A percentile compares a stretch with the other conserved stretches of the same genome.
Conservation (phyloP, 192 early-diverging fungal species). For the Podochytrium sp. region DNA sequence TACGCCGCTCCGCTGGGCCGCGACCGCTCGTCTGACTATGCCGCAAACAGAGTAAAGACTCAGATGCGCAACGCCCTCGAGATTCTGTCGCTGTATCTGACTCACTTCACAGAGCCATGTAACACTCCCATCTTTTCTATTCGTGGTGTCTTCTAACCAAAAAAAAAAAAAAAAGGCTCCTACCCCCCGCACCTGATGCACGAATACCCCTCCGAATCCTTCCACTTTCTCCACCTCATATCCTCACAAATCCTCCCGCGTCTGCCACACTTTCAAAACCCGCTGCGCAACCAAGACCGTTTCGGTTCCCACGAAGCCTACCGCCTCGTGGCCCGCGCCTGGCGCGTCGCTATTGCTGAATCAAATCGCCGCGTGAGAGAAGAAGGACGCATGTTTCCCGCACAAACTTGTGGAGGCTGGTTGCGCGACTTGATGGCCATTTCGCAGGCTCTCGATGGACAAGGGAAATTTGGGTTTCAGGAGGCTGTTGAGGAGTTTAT, state of each 20-base stretch:
- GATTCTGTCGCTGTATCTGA: conserved; percentile 49
- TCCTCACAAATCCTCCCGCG: conserved; percentile 51
- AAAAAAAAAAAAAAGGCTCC: conserved; percentile 60
- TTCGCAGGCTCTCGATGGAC: background rate
- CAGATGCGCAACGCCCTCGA: conserved; percentile 72
- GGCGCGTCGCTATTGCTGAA: conserved; percentile 76
- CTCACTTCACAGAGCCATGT: conserved; percentile 47
- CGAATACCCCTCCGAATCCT: conserved; percentile 77
- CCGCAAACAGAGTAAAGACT: conserved; percentile 83
- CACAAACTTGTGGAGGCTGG: conserved; percentile 83
- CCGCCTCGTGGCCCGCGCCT: conserved; percentile 71
- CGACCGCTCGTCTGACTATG: conserved; percentile 76
- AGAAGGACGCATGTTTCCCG: conserved; percentile 80
- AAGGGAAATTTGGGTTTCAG: conserved; percentile 22
- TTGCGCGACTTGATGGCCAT: conserved; percentile 66
- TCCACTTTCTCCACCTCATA: conserved; percentile 81
- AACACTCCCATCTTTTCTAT: background rate
- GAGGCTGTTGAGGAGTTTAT: conserved; percentile 28
- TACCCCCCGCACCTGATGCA: conserved; percentile 79
- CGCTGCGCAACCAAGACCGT: conserved; percentile 76
- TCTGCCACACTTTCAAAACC: conserved; percentile 81
- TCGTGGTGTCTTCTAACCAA: conserved; percentile 51
- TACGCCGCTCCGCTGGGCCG: conserved; percentile 73
- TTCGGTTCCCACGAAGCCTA: conserved; percentile 66
- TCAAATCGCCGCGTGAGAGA: conserved; percentile 69